A percentile compares a stretch with the other conserved stretches of the same genome.
These are phyloP conservation scores for Elsinoe batatas DNA, from an alignment of 2,329 filamentous ascomycete genomes.

Conservation along the genomic window DNA sequence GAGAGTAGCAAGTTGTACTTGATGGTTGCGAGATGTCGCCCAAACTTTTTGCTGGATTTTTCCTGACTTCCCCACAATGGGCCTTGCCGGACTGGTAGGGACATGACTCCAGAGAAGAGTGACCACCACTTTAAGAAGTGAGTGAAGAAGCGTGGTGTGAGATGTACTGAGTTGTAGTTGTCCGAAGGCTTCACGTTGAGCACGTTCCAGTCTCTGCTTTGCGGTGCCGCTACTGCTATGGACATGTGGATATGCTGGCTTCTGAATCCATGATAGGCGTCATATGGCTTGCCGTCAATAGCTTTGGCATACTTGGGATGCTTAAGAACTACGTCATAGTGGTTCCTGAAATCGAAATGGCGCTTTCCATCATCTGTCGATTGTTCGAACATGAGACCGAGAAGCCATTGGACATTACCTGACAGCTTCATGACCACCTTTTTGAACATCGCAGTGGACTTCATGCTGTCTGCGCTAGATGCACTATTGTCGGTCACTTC, in stretches of 20 bases:
- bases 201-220: conserved; percentile 75
- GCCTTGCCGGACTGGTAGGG: conserved; percentile 86
- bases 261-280: conserved; percentile 93
- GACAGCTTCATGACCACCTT: conserved; percentile 99
- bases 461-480: conserved; percentile 53
- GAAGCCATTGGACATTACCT: conserved; percentile 86
- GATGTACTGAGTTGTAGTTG: conserved; percentile 93
- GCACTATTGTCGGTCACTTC: conserved; percentile 36
- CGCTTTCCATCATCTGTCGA: conserved; percentile 62
- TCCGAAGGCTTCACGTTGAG: conserved; percentile 64
- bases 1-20: conserved; percentile 93
- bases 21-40: conserved; percentile 91
- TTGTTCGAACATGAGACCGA: conserved; percentile 84
- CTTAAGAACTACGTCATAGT: conserved; percentile 83
- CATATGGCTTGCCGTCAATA: conserved; percentile 52
- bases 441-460: conserved; percentile 77
- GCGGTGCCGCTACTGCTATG: conserved; percentile 77
- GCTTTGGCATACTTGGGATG: conserved; percentile 63
- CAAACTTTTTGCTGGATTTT: conserved; percentile 98
- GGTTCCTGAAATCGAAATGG: conserved; percentile 80
- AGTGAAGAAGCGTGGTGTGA: conserved; percentile 92
- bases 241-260: conserved; percentile 96
- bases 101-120: conserved; percentile 89
- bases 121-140: conserved; percentile 99
- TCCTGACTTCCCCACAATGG: conserved; percentile 83